phyloP scores from a whole-genome alignment of 495 filamentous ascomycete genomes.

The Margaritispora aquatica region DNA sequence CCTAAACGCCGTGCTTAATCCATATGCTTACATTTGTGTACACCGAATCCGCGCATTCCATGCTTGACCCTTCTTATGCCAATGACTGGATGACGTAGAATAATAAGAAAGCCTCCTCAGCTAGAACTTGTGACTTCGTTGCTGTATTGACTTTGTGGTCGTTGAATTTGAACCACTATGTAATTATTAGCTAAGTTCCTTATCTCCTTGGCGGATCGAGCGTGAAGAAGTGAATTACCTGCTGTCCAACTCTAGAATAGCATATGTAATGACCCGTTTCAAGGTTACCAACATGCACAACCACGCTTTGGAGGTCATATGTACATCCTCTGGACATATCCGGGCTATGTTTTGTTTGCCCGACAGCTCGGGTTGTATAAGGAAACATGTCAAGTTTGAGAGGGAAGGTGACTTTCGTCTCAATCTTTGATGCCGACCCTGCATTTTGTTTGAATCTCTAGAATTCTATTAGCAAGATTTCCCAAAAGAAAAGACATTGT shows the following conservation, averaged over 20 bases:
- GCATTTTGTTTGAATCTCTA: conserved; percentile 76
- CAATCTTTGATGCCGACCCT: conserved; percentile 63
- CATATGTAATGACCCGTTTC: conserved; percentile 84
- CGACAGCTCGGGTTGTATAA: conserved; percentile 60
- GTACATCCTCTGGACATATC: conserved; percentile 50
- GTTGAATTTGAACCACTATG: conserved; percentile 84
- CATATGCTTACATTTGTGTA: background rate
- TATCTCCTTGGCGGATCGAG: background rate
- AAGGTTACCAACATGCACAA: conserved; percentile 82
- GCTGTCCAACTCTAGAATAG: conserved; percentile 73
- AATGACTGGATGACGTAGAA: conserved; percentile 75
- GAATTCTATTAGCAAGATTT: too few species aligned
- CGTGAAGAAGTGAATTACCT: conserved; percentile 50
- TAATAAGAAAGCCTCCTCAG: conserved; percentile 76
- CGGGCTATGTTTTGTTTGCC: conserved; percentile 35
- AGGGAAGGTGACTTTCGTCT: conserved; percentile 75
- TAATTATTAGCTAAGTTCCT: background rate
- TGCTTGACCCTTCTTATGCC: too few species aligned
- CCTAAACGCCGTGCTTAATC: background rate
- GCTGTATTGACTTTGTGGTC: conserved; percentile 83
- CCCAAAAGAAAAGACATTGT: too few species aligned
- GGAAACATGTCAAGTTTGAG: conserved; percentile 82
- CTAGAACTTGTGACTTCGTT: conserved; percentile 70
- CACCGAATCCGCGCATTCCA: too few species aligned
- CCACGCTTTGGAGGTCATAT: conserved; percentile 78